Evolutionary conservation across 176 grass and related monocot species (phyloP).

Genomic region (Cenchrus americanus): DNA sequence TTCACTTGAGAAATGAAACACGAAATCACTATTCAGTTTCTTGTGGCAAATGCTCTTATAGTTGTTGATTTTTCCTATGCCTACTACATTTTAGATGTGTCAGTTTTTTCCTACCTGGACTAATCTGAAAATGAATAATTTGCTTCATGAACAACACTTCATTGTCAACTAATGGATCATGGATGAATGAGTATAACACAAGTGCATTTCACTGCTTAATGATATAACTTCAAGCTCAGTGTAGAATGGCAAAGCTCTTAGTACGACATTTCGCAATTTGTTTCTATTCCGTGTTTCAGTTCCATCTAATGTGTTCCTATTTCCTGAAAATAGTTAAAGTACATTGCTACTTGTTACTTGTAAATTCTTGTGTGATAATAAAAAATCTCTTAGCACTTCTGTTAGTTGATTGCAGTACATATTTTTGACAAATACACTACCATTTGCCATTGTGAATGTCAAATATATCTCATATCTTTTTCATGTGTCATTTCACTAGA

Average conservation of each 20-base stretch:
- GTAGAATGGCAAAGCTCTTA: not conserved
- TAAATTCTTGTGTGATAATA: too few relatives aligned
- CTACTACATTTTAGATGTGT: not conserved
- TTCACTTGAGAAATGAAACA: not conserved
- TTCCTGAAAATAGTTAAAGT: not conserved
- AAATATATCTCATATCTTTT: too few relatives aligned
- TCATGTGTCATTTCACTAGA: too few relatives aligned
- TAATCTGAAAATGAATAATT: constrained; percentile 8
- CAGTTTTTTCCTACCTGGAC: not conserved
- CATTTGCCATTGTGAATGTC: too few relatives aligned
- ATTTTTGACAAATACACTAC: too few relatives aligned
- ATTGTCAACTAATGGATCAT: not conserved
- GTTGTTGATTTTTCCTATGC: not conserved
- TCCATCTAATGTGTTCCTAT: not conserved
- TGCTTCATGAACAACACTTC: not conserved
- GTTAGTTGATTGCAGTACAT: too few relatives aligned
- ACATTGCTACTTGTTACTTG: not conserved
- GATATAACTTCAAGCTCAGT: not conserved
- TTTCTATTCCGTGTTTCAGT: not conserved
- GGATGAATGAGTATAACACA: too few relatives aligned
- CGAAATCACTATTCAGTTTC: constrained; percentile 3
- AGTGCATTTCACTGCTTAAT: too few relatives aligned
- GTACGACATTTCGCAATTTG: not conserved
- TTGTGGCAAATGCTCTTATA: not conserved
- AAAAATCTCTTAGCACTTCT: too few relatives aligned